These are phyloP conservation scores for Naganishia antarctica DNA, from an alignment of 768 basidiomycete genomes.

Conservation along the genomic window DNA sequence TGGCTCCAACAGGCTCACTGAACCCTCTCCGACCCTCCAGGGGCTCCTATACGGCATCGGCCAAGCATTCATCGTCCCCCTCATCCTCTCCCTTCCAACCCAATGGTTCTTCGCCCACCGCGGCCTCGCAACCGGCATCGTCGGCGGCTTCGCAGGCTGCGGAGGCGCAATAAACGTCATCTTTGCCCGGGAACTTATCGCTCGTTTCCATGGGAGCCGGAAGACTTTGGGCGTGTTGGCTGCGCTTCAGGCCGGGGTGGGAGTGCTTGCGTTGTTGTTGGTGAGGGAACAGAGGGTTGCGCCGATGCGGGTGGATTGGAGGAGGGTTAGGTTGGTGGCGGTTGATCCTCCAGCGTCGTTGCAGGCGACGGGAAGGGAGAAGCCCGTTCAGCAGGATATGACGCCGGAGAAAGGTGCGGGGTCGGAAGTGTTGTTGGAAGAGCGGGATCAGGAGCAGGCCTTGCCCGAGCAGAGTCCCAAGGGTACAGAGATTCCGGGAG, in stretches of 20 bases:
- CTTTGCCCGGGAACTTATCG: slow-evolving; percentile 19
- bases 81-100: slow-evolving; percentile 28
- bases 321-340: slow-evolving; percentile 1
- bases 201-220: slow-evolving; percentile 10
- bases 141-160: slow-evolving; percentile 25
- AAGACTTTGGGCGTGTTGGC: slow-evolving; percentile 19
- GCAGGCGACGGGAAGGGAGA: not conserved
- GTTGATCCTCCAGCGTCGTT: not conserved
- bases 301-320: not conserved
- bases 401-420: slow-evolving; percentile 7
- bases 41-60: slow-evolving; percentile 25
- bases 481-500: not conserved
- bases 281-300: slow-evolving; percentile 10
- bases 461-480: not conserved
- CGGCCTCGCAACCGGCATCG: slow-evolving; percentile 26
- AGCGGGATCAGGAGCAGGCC: not conserved
- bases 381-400: slow-evolving; percentile 3
- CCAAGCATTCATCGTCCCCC: slow-evolving; percentile 25
- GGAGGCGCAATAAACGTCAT: slow-evolving; percentile 26
- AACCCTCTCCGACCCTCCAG: not conserved
- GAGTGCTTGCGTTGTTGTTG: slow-evolving; percentile 13
- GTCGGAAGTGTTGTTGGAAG: no score
- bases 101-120: slow-evolving; percentile 30
- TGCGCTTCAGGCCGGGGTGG: slow-evolving; percentile 10
- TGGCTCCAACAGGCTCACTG: no score